Evolutionary conservation across 257 asterid species (phyloP), one percentile per base, ranked within the genome.

Genomic region (Penstemon eatonii): DNA sequence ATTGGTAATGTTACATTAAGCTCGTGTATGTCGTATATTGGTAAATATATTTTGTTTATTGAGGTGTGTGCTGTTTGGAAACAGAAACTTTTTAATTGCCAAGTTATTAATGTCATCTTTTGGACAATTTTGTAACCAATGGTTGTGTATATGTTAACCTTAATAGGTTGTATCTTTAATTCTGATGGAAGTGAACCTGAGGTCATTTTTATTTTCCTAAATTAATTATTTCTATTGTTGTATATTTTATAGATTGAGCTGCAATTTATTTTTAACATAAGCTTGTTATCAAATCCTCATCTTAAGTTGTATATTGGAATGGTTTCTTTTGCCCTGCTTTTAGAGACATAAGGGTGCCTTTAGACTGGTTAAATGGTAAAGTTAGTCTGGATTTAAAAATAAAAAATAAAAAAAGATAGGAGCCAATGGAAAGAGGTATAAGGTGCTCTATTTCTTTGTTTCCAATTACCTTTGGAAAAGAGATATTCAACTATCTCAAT

Each of bases 121-220:
- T 25, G 33, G 33, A 25, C 33, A 25, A 25, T 25, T 25, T 25
- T 25, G 33, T 25, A 2, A 2, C 2, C 1, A 25, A 42, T 33
- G 69, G 49, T 49, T 36, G 15, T 58, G 3, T 50, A 18, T 45
- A 6, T 51, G 19, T 60, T 77, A 68, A 64, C 60, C 39, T 73
- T 63, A 37, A 41, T 73, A 88, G 98, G 93, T 90, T 71, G 98
- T 81, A 90, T 92, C 74, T 92, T 88, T 76, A 92, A 90, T 73
- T 92, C 97, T 59, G 98, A 89, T 72, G 97, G 97, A 66, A 90
- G 96, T 76, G 98, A 92, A 81, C 98, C 98, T 8, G 98, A 92
- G 98, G 98, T 92, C 75, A 47, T 72, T 37, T 46, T 13, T 59
- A 43, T 15, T 62, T 60, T 60, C 37, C 43, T 12, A 33, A 4